Base-by-base conservation (phyloP, 352 stramenopile species). In the Pythium dissotocum region DNA sequence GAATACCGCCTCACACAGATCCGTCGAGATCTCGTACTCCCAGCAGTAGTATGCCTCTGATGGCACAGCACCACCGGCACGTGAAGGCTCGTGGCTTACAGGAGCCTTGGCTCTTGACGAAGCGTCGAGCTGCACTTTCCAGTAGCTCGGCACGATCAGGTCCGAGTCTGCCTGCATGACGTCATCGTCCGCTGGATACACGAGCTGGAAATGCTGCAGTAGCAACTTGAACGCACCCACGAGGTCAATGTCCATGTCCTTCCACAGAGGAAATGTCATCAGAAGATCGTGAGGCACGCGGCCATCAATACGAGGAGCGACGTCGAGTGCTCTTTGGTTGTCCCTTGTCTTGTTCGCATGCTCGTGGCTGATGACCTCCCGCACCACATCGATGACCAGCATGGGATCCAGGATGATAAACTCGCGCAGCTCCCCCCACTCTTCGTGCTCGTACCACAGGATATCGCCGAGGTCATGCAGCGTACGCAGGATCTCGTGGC, bases 361-460 rank as follows among this genome's bases (percentile, higher is more conserved):
- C 8, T 71, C 57, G 26, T 71, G 65, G 6, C n/a, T 66, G 24
- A 71, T 63, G 7, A 71, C 65, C 42, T 67, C 65, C 8, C 65
- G 65, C 33, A 71, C 65, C 1, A 81, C 48, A 24, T 82, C 69
- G 3, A 82, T 65, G 1, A 76, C 75, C 28, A 82, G 60, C 4
- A 65, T 77, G 0, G 69, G 72, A 33, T 73, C 46, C 21, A 71
- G 13, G 21, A 71, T 67, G 6, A 71, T 36, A 1, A 14, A 46
- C 7, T 71, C 65, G 8, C 62, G 48, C 26, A 67, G 32, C 2
- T 60, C 32, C 1, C 58, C 58, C 4, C 32, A 44, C 1, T 32
- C 44, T 32, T 67, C 65, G 18, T 65, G 53, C 35, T 74, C n/a
- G 21, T 66, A 74, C 68, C 68, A 74, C 5, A 74, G 26, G 3